phyloP scores from a whole-genome alignment of 225 moss, liverwort and hornwort genomes.

The Pseudisothecium myosuroides region DNA sequence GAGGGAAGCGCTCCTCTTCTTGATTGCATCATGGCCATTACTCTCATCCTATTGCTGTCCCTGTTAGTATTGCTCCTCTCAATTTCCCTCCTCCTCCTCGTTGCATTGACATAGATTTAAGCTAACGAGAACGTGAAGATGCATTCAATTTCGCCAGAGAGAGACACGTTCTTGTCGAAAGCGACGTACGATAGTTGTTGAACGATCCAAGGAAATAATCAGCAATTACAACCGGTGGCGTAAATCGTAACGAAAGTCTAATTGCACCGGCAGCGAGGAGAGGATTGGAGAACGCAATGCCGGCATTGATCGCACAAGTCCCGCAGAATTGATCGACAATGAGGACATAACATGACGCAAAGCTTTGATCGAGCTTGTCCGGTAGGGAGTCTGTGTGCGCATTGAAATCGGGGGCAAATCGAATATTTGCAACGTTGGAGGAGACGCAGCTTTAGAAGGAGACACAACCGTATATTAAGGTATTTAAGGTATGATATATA shows the following conservation, averaged over 20 bases:
- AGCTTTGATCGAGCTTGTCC: not conserved
- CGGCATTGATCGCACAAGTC: not conserved
- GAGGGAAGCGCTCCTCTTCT: constrained; percentile 1
- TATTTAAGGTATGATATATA: not conserved
- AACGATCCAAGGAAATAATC: not conserved
- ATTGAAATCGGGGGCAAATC: not conserved
- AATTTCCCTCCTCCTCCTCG: not conserved
- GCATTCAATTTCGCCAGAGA: not conserved
- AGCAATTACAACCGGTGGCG: not conserved
- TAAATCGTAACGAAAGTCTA: not conserved
- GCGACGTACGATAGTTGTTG: not conserved
- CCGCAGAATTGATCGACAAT: not conserved
- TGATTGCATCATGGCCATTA: not conserved
- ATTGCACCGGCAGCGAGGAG: not conserved
- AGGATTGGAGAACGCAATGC: not conserved
- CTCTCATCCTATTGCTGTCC: not conserved
- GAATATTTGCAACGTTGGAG: not conserved
- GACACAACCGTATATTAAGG: not conserved
- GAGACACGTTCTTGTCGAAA: not conserved
- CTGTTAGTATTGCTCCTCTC: not conserved
- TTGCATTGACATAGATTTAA: not conserved
- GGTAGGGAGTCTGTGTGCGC: not conserved
- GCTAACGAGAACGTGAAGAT: not conserved
- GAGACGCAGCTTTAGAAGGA: not conserved
- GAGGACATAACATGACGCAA: not conserved